phyloP scores from a whole-genome alignment of 148 eudicot genomes.

The Tetragonia tetragonoides region DNA sequence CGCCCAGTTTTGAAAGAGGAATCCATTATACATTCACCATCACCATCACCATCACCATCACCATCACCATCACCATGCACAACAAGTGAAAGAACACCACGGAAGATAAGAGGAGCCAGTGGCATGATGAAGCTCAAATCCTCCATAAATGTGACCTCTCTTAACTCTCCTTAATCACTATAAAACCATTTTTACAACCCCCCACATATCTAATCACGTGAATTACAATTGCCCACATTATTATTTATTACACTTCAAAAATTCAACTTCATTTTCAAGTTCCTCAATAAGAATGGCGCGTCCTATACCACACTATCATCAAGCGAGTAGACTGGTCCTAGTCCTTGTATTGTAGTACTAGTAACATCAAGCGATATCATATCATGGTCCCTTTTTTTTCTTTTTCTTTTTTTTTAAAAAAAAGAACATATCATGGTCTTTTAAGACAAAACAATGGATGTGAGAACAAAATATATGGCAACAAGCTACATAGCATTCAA shows the following conservation, averaged over 20 bases:
- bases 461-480: conserved; percentile 11
- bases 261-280: not conserved
- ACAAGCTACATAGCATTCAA: conserved; percentile 19
- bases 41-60: not conserved
- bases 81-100: conserved; percentile 10
- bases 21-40: conserved; percentile 4
- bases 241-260: not conserved
- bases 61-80: not conserved
- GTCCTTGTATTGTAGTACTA: not conserved
- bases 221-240: conserved; percentile 15
- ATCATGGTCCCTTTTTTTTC: not conserved
- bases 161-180: not conserved
- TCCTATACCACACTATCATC: not conserved
- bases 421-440: too few relatives aligned
- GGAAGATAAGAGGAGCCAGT: conserved; percentile 26
- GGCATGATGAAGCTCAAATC: not conserved
- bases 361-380: not conserved
- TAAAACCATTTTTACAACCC: not conserved
- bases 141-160: conserved; percentile 18
- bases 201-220: conserved; percentile 21
- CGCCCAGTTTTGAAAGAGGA: not conserved
- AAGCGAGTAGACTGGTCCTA: conserved; percentile 12
- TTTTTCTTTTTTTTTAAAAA: too few relatives aligned
- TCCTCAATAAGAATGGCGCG: not conserved
- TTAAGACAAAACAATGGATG: conserved; percentile 7